phyloP scores from a whole-genome alignment of 1,139 yeast species.

The Zygosaccharomyces sapae region DNA sequence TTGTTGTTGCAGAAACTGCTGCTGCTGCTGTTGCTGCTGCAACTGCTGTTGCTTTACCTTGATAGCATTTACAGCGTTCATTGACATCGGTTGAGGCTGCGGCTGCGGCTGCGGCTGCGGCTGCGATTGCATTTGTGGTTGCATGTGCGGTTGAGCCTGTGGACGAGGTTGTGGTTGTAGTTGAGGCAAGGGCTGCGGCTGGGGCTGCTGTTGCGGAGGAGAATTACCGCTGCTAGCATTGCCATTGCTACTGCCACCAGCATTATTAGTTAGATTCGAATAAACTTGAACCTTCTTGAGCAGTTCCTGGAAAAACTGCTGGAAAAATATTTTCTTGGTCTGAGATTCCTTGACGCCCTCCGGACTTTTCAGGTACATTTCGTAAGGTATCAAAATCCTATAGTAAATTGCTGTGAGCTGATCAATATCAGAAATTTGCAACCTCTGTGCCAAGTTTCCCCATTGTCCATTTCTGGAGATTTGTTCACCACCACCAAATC shows the following conservation, averaged over 20 bases:
- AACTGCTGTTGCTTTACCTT: slow-evolving; percentile 19
- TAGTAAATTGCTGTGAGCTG: slow-evolving; percentile 62
- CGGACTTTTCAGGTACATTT: slow-evolving; percentile 62
- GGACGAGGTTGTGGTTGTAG: too few species aligned
- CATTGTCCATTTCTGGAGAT: slow-evolving; percentile 51
- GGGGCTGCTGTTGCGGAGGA: too few species aligned
- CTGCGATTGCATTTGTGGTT: slow-evolving; percentile 10
- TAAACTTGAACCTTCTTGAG: slow-evolving; percentile 32
- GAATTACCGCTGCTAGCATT: slow-evolving; percentile 3
- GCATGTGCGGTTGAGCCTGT: background rate
- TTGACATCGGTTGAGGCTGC: slow-evolving; percentile 9
- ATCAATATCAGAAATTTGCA: slow-evolving; percentile 46
- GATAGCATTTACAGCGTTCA: slow-evolving; percentile 11
- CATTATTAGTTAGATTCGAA: slow-evolving; percentile 24
- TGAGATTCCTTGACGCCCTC: slow-evolving; percentile 64
- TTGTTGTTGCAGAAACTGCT: slow-evolving; percentile 9
- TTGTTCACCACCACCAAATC: slow-evolving; percentile 67
- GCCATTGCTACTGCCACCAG: slow-evolving; percentile 14
- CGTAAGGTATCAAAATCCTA: slow-evolving; percentile 64
- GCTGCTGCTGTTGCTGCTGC: slow-evolving; percentile 17
- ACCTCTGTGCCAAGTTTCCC: slow-evolving; percentile 46
- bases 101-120: slow-evolving; percentile 10
- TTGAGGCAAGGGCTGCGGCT: too few species aligned
- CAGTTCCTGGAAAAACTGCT: slow-evolving; percentile 40
- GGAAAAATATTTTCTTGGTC: slow-evolving; percentile 46